A percentile compares a stretch with the other conserved stretches of the same genome.
These are phyloP conservation scores for Trichophyton benhamiae DNA, from an alignment of 2,329 filamentous ascomycete genomes.

Conservation along the genomic window DNA sequence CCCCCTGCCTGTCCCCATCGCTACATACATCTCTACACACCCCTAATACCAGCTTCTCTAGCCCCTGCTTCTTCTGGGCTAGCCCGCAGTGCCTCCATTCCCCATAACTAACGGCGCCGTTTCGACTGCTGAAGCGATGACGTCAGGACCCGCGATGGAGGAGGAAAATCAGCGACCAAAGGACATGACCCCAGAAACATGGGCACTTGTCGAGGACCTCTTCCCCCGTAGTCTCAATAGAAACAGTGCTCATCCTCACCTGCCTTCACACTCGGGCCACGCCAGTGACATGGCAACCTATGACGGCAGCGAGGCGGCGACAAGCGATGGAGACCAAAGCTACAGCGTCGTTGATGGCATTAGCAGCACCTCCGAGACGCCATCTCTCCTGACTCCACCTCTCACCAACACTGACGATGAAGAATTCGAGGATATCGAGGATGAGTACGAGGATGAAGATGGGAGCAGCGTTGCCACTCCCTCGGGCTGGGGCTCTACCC, in stretches of 20 bases:
- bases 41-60: no score
- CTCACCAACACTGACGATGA: not conserved
- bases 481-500: not conserved
- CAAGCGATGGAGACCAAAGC: no score
- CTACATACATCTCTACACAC: no score
- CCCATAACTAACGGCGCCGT: not conserved
- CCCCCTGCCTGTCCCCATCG: no score
- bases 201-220: no score
- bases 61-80: no score
- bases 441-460: slow-evolving; percentile 1
- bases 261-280: no score
- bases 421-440: not conserved
- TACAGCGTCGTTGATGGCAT: not conserved
- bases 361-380: not conserved
- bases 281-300: slow-evolving; percentile 29
- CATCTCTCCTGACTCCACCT: not conserved
- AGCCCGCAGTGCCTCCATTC: not conserved
- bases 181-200: no score
- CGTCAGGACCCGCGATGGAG: slow-evolving; percentile 19
- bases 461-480: not conserved
- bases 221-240: no score
- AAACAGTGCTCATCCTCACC: no score
- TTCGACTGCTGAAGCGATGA: slow-evolving; percentile 7
- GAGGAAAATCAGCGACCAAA: slow-evolving; percentile 18
- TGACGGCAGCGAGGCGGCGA: slow-evolving; percentile 25